These are phyloP conservation scores for Sugiyamaella floridensis DNA, from an alignment of 805 yeast species.

Conservation along the genomic window DNA sequence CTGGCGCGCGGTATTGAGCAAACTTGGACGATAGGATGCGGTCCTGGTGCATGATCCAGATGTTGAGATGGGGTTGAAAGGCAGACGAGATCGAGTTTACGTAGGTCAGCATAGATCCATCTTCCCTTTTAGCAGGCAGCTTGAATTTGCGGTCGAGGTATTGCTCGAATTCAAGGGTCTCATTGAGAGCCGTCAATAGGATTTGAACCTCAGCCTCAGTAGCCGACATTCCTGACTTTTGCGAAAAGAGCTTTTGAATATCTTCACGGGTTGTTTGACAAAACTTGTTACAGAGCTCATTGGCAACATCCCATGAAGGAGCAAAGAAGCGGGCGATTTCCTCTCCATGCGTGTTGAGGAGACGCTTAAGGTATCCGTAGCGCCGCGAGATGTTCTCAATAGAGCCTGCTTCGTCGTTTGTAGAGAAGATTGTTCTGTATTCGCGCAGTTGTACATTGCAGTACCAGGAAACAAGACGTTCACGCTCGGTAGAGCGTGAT, in stretches of 20 bases:
- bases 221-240: constrained; percentile 28
- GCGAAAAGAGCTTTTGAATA: constrained; percentile 43
- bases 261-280: constrained; percentile 66
- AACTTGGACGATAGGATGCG: constrained; percentile 53
- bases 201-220: constrained; percentile 49
- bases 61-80: constrained; percentile 76
- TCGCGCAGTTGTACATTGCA: constrained; percentile 64
- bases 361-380: constrained; percentile 71
- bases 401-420: constrained; percentile 89
- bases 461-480: constrained; percentile 66
- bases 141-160: constrained; percentile 56
- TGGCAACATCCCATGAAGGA: constrained; percentile 59
- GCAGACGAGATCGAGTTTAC: constrained; percentile 48
- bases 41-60: constrained; percentile 88
- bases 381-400: constrained; percentile 79
- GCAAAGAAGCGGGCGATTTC: constrained; percentile 56
- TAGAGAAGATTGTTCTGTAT: constrained; percentile 63
- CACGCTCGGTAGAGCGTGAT: constrained; percentile 45
- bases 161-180: constrained; percentile 78
- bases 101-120: constrained; percentile 23
- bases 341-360: constrained; percentile 52
- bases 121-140: constrained; percentile 1
- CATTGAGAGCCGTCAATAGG: constrained; percentile 61
- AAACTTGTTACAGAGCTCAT: constrained; percentile 53
- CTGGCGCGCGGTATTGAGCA: constrained; percentile 45